Base-by-base conservation (phyloP, 345 rosid genomes). In the Brassica carinata region DNA sequence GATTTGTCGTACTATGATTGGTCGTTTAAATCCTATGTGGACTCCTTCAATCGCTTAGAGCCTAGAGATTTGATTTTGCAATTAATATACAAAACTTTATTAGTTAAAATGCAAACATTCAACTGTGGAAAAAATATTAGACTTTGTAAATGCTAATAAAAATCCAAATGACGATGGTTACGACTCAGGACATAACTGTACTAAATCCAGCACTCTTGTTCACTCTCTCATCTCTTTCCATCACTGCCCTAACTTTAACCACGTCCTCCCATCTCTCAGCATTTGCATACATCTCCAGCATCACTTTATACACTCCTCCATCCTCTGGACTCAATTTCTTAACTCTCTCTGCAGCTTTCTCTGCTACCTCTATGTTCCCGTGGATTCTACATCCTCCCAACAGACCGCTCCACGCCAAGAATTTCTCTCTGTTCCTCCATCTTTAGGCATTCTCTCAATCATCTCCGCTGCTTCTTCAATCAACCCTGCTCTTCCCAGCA, bases 381-480 rank as follows among this genome's bases (percentile, higher is more conserved):
- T 91, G 91, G 82, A 85, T 89, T 72, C 88, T 90, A 82, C 96
- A 89, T 4, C 97, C 93, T 8, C 91, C 94, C 8, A 93, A 88
- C 84, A 93, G 78, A 72, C 94, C 89, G 5, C 93, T 90, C 96
- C 97, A 91, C 31, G 84, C 87, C 51, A 79, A 90, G 36, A 93
- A 78, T 5, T 67, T 81, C 74, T 81, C 84, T 38, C 81, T 15
- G 10, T 31, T 81, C 72, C 88, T 17, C 89, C 89, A 4, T 78
- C 74, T 72, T 51, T 71, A 11, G 92, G 94, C 90, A 89, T 87
- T 51, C 51, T 78, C 65, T 82, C 71, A 53, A 88, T 88, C 88
- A 91, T 85, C 26, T 86, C 89, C 74, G 85, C 75, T 2, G 90
- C 88, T 87, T 91, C 91, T 67, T 79, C 59, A 13, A 92, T 87